A percentile compares a stretch with the other conserved stretches of the same genome.
phyloP scores from a whole-genome alignment of 2,329 filamentous ascomycete species.

The Aschersonia sp. region DNA sequence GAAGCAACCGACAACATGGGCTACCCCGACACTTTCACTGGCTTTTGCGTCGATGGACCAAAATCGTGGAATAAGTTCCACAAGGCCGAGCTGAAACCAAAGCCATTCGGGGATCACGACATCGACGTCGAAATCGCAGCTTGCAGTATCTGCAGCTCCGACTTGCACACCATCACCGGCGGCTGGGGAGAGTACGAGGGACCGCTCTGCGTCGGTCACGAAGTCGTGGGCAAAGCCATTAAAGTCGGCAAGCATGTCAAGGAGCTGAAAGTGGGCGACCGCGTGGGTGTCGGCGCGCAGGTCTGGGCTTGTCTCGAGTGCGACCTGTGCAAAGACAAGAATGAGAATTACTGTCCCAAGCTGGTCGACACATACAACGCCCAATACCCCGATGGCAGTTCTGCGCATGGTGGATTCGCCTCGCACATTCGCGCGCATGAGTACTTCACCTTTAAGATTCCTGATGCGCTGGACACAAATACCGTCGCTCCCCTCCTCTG shows the following conservation, averaged over 20 bases:
- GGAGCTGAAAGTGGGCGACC: conserved; percentile 43
- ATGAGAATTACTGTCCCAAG: conserved; percentile 35
- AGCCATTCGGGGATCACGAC: conserved; percentile 19
- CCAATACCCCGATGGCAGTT: conserved; percentile 40
- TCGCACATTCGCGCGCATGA: conserved; percentile 34
- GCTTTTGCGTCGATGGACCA: conserved; percentile 26
- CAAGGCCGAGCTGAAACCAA: conserved; percentile 21
- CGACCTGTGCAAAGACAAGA: conserved; percentile 28
- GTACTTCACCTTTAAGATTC: conserved; percentile 46
- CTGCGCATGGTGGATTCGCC: conserved; percentile 50
- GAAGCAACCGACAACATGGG: conserved; percentile 14
- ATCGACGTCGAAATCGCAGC: conserved; percentile 59
- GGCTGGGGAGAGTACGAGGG: conserved; percentile 35
- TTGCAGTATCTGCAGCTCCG: conserved; percentile 49
- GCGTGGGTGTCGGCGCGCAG: conserved; percentile 50
- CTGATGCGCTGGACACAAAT: conserved; percentile 32
- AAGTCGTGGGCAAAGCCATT: conserved; percentile 41
- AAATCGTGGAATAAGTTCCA: conserved; percentile 26
- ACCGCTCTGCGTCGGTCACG: conserved; percentile 39
- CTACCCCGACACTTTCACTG: conserved; percentile 28
- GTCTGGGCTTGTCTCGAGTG: conserved; percentile 40
- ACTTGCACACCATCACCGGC: conserved; percentile 42
- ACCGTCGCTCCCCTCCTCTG: conserved; percentile 57
- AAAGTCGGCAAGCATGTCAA: conserved; percentile 29
- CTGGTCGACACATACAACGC: conserved; percentile 41